Percentiles rank a stretch among this genome's conserved stretches.
Conservation (phyloP, 23 red algal species). For the Gracilaria gracilis region DNA sequence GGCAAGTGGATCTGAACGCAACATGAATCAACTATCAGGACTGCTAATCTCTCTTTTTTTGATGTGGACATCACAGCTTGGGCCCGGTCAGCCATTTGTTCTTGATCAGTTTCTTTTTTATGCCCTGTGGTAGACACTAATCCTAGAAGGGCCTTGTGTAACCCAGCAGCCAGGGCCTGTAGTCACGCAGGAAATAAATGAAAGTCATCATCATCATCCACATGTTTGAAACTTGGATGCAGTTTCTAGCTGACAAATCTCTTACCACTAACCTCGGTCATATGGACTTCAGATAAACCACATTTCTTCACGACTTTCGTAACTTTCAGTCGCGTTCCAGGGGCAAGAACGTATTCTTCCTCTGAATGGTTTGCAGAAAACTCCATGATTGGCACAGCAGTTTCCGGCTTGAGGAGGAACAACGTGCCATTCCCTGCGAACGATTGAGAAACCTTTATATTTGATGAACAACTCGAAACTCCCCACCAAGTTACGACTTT, state of each 20-base stretch:
- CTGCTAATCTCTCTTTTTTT: too few relatives aligned
- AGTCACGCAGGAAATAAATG: too few relatives aligned
- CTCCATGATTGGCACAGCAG: conserved; percentile 7
- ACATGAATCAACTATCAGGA: too few relatives aligned
- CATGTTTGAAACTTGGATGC: too few relatives aligned
- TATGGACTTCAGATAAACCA: neutral
- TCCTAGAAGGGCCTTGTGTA: too few relatives aligned
- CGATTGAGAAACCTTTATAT: neutral
- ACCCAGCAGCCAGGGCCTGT: too few relatives aligned
- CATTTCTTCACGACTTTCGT: neutral
- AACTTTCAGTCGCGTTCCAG: conserved; percentile 15
- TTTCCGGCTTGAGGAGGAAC: conserved; percentile 1
- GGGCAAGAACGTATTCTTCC: conserved; percentile 36
- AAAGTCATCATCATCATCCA: too few relatives aligned
- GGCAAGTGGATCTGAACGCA: too few relatives aligned
- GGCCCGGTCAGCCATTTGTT: too few relatives aligned
- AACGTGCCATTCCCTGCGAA: conserved; percentile 26
- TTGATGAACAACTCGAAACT: conserved; percentile 28
- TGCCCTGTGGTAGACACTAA: too few relatives aligned
- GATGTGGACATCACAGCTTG: too few relatives aligned
- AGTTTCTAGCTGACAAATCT: neutral
- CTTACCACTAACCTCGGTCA: neutral
- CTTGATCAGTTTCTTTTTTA: too few relatives aligned
- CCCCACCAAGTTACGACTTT: conserved; percentile 43
- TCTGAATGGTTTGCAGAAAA: neutral